phyloP scores from a whole-genome alignment of 2,329 filamentous ascomycete genomes.

The Botrytis tulipae region DNA sequence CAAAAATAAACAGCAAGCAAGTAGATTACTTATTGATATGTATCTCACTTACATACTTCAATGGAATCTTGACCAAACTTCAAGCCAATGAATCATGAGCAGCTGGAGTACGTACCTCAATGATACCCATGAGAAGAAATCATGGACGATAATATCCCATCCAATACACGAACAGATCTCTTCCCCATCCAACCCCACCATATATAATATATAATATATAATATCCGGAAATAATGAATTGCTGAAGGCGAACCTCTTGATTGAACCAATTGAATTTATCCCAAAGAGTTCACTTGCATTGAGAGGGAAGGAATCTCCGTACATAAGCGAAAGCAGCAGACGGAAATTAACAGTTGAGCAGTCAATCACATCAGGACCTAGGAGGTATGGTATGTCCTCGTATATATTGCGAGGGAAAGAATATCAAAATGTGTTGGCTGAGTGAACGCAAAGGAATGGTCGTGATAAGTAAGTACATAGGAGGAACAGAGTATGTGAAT shows the following conservation, averaged over 20 bases:
- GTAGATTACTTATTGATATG: neutral
- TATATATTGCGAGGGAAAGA: neutral
- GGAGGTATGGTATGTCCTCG: neutral
- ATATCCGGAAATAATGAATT: neutral
- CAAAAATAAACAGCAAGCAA: neutral
- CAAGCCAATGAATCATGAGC: neutral
- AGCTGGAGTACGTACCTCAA: neutral
- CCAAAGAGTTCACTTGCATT: neutral
- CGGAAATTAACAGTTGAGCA: neutral
- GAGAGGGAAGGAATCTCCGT: neutral
- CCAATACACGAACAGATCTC: neutral
- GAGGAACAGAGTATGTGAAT: neutral
- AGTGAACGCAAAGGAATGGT: neutral
- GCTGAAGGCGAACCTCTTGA: neutral
- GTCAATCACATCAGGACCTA: neutral
- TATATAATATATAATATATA: neutral
- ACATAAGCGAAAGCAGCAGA: conserved; percentile 1
- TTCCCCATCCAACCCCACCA: conserved; percentile 1
- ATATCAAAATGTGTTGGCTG: neutral
- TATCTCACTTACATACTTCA: neutral
- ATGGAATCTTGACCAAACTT: neutral
- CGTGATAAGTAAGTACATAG: no score
- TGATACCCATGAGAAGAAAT: neutral
- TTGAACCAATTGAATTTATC: neutral
- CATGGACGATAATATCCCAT: conserved; percentile 1